Evolutionary conservation across 768 basidiomycete genomes (phyloP), one percentile per base, ranked within the genome.

Genomic region (Mycena amicta): DNA sequence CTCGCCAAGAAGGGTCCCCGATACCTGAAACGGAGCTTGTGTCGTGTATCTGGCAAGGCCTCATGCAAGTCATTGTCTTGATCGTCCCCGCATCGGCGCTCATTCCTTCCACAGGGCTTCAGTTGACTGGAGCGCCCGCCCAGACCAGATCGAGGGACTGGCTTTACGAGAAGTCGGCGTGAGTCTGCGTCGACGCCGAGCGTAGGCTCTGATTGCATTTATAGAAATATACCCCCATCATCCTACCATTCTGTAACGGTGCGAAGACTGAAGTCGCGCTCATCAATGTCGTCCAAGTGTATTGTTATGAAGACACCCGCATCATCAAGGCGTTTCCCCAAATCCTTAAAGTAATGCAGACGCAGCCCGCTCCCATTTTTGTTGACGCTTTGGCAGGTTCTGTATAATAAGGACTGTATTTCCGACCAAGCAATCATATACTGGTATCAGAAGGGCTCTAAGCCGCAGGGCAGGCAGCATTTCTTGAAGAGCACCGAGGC

Each of bases 361-460:
- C n/a, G n/a, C n/a, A n/a, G n/a, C 8, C 52, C 41, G 37, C 25
- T 28, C 49, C 33, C n/a, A 28, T 45, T 16, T 28, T 54, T 47
- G 18, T 50, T 46, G 55, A 16, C 29, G 37, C 28, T 33, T 20
- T 39, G 43, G n/a, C 41, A 94, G 92, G 89, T 95, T 66, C 80
- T 98, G 73, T 98, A 97, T 78, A 95, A 95, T 77, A 88, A 91
- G 68, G 96, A 99, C 67, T 94, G 94, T 74, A 83, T 98, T 66
- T 92, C 94, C 55, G 94, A 95, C 69, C 90, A 95, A 70, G 95
- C 95, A 60, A 95, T 99, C 68, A 90, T 98, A 59, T 98, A 97
- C 74, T 99, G 96, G 96, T 81, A 93, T 75, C 89, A 92, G 77
- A 99, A 99, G 76, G 96, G 97, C 52, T 90, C 95, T 49, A 97